These are phyloP conservation scores for Aspergillus ruber DNA, from an alignment of 2,329 filamentous ascomycete genomes.

Conservation along the genomic window DNA sequence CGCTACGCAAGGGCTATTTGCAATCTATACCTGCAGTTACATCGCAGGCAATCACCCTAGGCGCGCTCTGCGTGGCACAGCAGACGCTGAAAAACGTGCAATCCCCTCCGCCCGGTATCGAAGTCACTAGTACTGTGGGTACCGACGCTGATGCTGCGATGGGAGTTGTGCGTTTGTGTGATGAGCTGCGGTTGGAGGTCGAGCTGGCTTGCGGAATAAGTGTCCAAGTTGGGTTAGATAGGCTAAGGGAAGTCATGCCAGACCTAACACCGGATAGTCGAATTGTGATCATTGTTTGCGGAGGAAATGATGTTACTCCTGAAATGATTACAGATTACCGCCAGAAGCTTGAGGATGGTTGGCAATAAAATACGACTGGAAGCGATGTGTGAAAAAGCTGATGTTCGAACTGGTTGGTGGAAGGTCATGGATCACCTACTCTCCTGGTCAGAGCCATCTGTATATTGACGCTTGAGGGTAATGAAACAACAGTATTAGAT, in stretches of 20 bases:
- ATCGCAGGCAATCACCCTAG: constrained; percentile 64
- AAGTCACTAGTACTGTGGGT: constrained; percentile 55
- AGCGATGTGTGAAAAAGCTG: too few species aligned
- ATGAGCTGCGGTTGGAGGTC: constrained; percentile 71
- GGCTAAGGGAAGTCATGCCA: constrained; percentile 19
- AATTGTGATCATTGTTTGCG: constrained; percentile 33
- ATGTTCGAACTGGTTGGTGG: too few species aligned
- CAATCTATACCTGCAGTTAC: constrained; percentile 62
- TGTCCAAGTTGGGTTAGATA: constrained; percentile 42
- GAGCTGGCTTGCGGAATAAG: constrained; percentile 78
- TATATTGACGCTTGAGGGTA: too few species aligned
- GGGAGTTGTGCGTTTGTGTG: constrained; percentile 66
- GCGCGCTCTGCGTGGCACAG: constrained; percentile 58
- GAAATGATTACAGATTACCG: constrained; percentile 48
- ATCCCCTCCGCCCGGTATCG: constrained; percentile 28
- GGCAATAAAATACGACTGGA: constrained; percentile 6
- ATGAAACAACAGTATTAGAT: too few species aligned
- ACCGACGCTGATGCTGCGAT: constrained; percentile 69
- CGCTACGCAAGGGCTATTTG: constrained; percentile 48
- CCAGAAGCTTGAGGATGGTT: constrained; percentile 31
- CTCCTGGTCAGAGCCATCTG: too few species aligned
- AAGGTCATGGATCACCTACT: too few species aligned
- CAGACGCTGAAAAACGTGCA: constrained; percentile 58
- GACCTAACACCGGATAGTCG: constrained; percentile 24
- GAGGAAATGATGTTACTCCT: constrained; percentile 46